phyloP scores from a whole-genome alignment of 768 basidiomycete genomes.

The Imleria badia region DNA sequence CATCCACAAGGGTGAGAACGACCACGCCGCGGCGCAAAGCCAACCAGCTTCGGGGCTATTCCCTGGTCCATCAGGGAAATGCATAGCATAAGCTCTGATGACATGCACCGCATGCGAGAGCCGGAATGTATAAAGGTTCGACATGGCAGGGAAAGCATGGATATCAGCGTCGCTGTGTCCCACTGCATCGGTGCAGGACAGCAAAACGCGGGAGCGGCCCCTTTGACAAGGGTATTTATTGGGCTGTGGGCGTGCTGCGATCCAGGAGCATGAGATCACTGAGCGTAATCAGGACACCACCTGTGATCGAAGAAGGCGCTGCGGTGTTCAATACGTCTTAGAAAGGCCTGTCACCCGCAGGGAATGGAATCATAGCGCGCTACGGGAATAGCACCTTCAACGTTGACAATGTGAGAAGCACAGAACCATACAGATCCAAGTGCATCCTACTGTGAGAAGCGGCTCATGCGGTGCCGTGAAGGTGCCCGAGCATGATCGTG shows the following conservation, averaged over 20 bases:
- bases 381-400: slow-evolving; percentile 17
- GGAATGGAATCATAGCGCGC: slow-evolving; percentile 22
- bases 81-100: slow-evolving; percentile 11
- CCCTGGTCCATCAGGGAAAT: slow-evolving; percentile 1
- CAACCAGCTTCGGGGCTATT: slow-evolving; percentile 3
- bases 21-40: slow-evolving; percentile 7
- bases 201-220: slow-evolving; percentile 3
- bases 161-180: not conserved
- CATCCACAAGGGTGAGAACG: slow-evolving; percentile 7
- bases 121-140: not conserved
- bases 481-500: slow-evolving; percentile 12
- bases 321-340: slow-evolving; percentile 20
- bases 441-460: slow-evolving; percentile 24
- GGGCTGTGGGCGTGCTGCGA: slow-evolving; percentile 26
- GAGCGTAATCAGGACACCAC: slow-evolving; percentile 20
- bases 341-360: slow-evolving; percentile 9
- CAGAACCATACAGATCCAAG: slow-evolving; percentile 4
- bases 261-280: slow-evolving; percentile 13
- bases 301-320: slow-evolving; percentile 27
- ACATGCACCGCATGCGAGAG: slow-evolving; percentile 7
- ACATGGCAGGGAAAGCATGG: slow-evolving; percentile 3
- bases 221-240: slow-evolving; percentile 13
- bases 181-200: slow-evolving; percentile 6
- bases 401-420: slow-evolving; percentile 20
- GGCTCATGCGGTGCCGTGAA: slow-evolving; percentile 6